Percentiles rank a stretch among this genome's conserved stretches.
phyloP scores from a whole-genome alignment of 192 early-diverging fungal genomes.

The Phycomyces blakesleeanus region DNA sequence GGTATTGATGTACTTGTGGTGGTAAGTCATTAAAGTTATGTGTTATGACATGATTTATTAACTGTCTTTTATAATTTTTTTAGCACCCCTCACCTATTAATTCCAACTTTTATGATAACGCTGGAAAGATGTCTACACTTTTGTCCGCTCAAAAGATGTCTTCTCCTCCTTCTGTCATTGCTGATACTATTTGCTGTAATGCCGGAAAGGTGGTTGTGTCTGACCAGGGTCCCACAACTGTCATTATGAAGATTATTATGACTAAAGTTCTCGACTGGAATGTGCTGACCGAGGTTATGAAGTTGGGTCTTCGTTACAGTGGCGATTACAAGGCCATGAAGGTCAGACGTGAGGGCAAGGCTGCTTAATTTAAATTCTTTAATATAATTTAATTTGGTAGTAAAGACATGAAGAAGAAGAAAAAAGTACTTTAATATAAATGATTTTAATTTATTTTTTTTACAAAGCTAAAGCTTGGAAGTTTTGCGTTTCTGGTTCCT shows the following conservation, averaged over 20 bases:
- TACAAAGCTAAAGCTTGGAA: too few relatives aligned
- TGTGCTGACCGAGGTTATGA: slow-evolving; percentile 53
- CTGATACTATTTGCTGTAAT: slow-evolving; percentile 48
- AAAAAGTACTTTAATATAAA: too few relatives aligned
- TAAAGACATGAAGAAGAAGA: too few relatives aligned
- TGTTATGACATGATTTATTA: neutral
- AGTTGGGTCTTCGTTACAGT: slow-evolving; percentile 31
- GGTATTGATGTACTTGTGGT: slow-evolving; percentile 56
- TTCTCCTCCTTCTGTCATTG: slow-evolving; percentile 45
- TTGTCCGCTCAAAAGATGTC: slow-evolving; percentile 38
- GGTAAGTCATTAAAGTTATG: slow-evolving; percentile 16
- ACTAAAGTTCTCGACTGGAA: slow-evolving; percentile 55
- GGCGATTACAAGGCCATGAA: slow-evolving; percentile 53
- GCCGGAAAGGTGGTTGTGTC: slow-evolving; percentile 51
- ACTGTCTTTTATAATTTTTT: neutral
- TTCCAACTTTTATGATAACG: slow-evolving; percentile 56
- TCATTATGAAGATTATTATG: slow-evolving; percentile 43
- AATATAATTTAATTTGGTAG: neutral
- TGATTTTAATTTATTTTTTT: too few relatives aligned
- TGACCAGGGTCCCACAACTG: slow-evolving; percentile 47
- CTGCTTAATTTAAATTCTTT: neutral
- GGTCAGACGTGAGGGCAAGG: slow-evolving; percentile 24
- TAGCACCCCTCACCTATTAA: slow-evolving; percentile 52
- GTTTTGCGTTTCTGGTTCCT: too few relatives aligned
- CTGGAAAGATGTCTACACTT: slow-evolving; percentile 44